A percentile compares a stretch with the other conserved stretches of the same genome.
phyloP scores from a whole-genome alignment of 148 eudicot species.

The Cornus kousa region DNA sequence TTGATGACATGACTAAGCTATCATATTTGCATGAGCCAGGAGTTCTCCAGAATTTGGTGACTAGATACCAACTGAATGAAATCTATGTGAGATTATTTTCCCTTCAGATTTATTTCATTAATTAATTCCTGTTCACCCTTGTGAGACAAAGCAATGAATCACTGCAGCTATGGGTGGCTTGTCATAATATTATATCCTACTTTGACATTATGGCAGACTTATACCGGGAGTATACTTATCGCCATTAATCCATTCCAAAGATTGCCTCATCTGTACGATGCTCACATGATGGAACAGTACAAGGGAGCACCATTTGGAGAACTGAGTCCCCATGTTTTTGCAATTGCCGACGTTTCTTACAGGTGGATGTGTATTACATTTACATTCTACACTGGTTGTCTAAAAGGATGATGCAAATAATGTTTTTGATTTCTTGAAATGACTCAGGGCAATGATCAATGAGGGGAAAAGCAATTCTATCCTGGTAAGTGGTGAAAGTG shows the following conservation, averaged over 20 bases:
- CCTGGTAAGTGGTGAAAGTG: constrained; percentile 96
- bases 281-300: constrained; percentile 88
- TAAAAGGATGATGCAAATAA: constrained; percentile 1
- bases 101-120: constrained; percentile 9
- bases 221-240: constrained; percentile 91
- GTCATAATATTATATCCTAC: constrained; percentile 43
- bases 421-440: constrained; percentile 17
- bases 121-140: constrained; percentile 15
- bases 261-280: constrained; percentile 78
- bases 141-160: constrained; percentile 33
- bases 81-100: constrained; percentile 66
- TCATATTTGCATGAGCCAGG: constrained; percentile 96
- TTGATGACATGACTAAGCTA: constrained; percentile 96
- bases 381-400: neutral
- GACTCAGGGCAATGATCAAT: constrained; percentile 79
- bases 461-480: constrained; percentile 89
- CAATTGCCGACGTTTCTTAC: constrained; percentile 84
- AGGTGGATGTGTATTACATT: constrained; percentile 42
- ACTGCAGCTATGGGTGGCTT: constrained; percentile 43
- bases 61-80: constrained; percentile 78
- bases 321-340: constrained; percentile 93
- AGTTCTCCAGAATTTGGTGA: constrained; percentile 74
- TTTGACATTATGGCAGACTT: constrained; percentile 78
- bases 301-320: constrained; percentile 85
- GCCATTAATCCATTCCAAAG: constrained; percentile 97